Conservation (phyloP, 176 grass and related monocot species). For the Raddia distichophylla region DNA sequence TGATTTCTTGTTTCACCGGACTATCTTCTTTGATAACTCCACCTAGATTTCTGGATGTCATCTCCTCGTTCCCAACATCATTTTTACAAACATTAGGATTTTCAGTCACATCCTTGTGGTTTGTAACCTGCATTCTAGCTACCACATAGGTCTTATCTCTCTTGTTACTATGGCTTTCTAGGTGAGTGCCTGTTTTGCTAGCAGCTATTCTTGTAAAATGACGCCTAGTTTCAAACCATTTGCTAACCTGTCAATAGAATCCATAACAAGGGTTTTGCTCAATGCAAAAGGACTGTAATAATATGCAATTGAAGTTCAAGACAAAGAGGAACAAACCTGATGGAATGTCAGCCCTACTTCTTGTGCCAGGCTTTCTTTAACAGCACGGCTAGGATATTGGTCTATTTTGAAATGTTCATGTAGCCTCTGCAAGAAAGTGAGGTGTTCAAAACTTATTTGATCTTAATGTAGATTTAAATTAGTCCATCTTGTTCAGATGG, state of each 20-base stretch:
- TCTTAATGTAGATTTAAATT: conserved; percentile 20
- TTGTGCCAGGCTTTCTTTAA: conserved; percentile 60
- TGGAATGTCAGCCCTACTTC: conserved; percentile 58
- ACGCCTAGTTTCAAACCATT: conserved; percentile 62
- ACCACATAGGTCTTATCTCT: conserved; percentile 21
- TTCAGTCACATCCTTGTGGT: conserved; percentile 24
- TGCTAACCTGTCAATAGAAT: conserved; percentile 53
- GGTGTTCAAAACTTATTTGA: background rate
- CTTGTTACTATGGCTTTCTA: conserved; percentile 18
- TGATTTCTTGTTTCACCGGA: conserved; percentile 6
- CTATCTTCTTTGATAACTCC: conserved; percentile 20
- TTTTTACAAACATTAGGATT: conserved; percentile 29
- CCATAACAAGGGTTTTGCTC: conserved; percentile 21
- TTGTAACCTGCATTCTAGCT: background rate
- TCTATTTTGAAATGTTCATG: conserved; percentile 52
- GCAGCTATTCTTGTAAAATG: conserved; percentile 37
- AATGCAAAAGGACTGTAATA: conserved; percentile 20
- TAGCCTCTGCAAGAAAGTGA: conserved; percentile 55
- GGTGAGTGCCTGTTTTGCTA: conserved; percentile 6
- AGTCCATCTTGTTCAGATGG: background rate
- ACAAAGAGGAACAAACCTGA: conserved; percentile 42
- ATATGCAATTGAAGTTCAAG: conserved; percentile 35
- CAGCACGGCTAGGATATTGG: conserved; percentile 51
- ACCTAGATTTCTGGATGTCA: conserved; percentile 6
- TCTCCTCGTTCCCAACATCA: conserved; percentile 21